phyloP scores from a whole-genome alignment of 2,329 filamentous ascomycete genomes.

The Calonectria naviculata region DNA sequence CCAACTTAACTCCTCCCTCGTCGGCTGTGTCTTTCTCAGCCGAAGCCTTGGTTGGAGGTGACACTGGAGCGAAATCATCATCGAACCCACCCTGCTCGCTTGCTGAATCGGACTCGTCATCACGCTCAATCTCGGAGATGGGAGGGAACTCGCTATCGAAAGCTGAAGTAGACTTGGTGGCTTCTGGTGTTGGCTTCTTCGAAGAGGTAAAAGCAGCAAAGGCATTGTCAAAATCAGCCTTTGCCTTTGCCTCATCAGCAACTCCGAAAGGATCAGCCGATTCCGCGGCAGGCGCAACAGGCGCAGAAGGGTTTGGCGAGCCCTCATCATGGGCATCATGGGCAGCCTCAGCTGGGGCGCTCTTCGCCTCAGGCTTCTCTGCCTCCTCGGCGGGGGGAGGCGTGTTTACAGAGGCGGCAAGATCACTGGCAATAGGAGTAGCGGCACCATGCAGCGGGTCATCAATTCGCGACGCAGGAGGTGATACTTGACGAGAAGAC shows the following conservation, averaged over 20 bases:
- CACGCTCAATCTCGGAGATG: constrained; percentile 81
- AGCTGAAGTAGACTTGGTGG: constrained; percentile 58
- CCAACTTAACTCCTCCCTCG: constrained; percentile 21
- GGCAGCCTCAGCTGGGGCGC: constrained; percentile 42
- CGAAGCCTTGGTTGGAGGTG: constrained; percentile 52
- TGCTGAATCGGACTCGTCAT: constrained; percentile 85
- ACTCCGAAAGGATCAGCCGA: constrained; percentile 62
- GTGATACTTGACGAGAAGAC: constrained; percentile 83
- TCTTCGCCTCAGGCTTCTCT: constrained; percentile 44
- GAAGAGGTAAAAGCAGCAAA: constrained; percentile 79
- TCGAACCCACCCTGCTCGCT: constrained; percentile 88
- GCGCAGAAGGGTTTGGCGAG: constrained; percentile 33
- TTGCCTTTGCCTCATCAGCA: constrained; percentile 69
- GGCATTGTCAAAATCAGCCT: constrained; percentile 86
- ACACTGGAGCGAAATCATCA: constrained; percentile 85
- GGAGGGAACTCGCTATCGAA: constrained; percentile 90
- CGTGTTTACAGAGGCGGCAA: constrained; percentile 29
- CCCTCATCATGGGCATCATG: constrained; percentile 31
- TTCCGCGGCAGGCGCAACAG: constrained; percentile 25
- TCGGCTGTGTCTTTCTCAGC: constrained; percentile 31
- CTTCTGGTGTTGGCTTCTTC: constrained; percentile 56
- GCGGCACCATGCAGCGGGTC: constrained; percentile 53
- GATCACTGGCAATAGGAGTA: constrained; percentile 40
- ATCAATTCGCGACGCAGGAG: constrained; percentile 69
- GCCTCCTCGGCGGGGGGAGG: constrained; percentile 51